Percentiles rank a stretch among this genome's conserved stretches.
Evolutionary conservation across 129 eudicot genomes (phyloP).

Genomic region (Helichrysum umbraculigerum): DNA sequence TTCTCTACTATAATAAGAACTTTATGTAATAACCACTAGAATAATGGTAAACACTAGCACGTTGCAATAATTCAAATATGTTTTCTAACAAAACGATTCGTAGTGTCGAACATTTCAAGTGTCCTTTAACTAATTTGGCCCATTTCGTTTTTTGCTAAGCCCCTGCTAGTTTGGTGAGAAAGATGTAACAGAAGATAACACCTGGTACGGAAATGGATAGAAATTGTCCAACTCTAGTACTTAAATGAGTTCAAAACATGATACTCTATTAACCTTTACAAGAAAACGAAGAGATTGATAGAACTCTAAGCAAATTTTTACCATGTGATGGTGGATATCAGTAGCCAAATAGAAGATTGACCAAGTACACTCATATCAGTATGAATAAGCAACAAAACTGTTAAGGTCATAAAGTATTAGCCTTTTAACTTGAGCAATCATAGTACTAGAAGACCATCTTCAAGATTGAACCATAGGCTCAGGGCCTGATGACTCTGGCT

Average conservation of each 20-base stretch:
- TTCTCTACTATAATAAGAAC: not conserved
- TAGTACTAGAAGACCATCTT: conserved; percentile 23
- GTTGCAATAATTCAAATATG: not conserved
- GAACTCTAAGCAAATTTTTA: conserved; percentile 3
- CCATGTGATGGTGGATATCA: not conserved
- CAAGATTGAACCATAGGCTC: conserved; percentile 94
- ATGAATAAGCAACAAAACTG: conserved; percentile 30
- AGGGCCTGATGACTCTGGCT: conserved; percentile 71
- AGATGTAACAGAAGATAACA: not conserved
- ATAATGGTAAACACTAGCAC: no score
- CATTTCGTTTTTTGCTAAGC: not conserved
- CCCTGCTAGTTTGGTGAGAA: not conserved
- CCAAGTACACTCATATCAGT: conserved; percentile 6
- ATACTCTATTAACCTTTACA: not conserved
- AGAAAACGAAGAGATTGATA: not conserved
- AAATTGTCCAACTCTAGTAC: not conserved
- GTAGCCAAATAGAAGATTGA: conserved; percentile 1
- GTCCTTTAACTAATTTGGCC: no score
- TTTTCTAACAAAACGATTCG: no score
- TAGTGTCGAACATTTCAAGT: no score
- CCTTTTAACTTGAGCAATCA: conserved; percentile 18
- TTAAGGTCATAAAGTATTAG: conserved; percentile 15
- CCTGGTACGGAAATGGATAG: not conserved
- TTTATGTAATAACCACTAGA: not conserved
- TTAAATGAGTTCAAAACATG: not conserved